Evolutionary conservation across 306 rosid genomes (phyloP).

Genomic region (Senna siamea): DNA sequence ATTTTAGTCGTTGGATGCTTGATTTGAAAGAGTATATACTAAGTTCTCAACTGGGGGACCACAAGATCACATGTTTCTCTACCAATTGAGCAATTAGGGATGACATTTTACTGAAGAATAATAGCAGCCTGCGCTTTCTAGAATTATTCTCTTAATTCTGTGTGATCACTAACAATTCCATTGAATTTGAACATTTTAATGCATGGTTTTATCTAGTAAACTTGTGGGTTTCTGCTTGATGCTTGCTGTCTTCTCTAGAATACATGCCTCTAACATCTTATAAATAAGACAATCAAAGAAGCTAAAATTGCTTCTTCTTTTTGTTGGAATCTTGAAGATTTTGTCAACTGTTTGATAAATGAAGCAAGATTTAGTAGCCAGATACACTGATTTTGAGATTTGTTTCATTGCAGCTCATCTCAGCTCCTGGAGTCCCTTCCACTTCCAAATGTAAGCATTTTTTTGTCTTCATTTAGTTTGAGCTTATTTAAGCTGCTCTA

Average conservation of each 20-base stretch:
- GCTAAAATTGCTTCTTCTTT: not conserved
- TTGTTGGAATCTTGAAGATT: not conserved
- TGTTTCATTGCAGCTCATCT: constrained; percentile 76
- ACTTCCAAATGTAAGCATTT: constrained; percentile 78
- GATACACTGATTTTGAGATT: constrained; percentile 46
- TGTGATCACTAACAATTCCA: constrained; percentile 19
- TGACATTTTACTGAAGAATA: constrained; percentile 45
- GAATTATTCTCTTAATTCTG: too few species aligned
- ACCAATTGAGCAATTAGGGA: constrained; percentile 39
- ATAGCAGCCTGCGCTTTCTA: constrained; percentile 20
- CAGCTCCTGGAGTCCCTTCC: constrained; percentile 90
- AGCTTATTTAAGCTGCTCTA: constrained; percentile 32
- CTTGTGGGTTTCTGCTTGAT: constrained; percentile 15
- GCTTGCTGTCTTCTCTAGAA: constrained; percentile 23
- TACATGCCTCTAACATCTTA: not conserved
- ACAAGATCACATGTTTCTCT: constrained; percentile 43
- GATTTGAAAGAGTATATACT: constrained; percentile 52
- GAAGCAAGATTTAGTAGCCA: constrained; percentile 15
- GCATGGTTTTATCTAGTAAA: constrained; percentile 31
- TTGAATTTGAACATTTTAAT: constrained; percentile 33
- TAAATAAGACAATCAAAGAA: not conserved
- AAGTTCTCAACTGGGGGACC: constrained; percentile 49
- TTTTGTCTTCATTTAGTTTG: constrained; percentile 28
- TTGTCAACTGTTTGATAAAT: not conserved
- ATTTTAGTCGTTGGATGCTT: constrained; percentile 35